Conservation (phyloP, 495 filamentous ascomycete species). For the Acidomyces sp. region DNA sequence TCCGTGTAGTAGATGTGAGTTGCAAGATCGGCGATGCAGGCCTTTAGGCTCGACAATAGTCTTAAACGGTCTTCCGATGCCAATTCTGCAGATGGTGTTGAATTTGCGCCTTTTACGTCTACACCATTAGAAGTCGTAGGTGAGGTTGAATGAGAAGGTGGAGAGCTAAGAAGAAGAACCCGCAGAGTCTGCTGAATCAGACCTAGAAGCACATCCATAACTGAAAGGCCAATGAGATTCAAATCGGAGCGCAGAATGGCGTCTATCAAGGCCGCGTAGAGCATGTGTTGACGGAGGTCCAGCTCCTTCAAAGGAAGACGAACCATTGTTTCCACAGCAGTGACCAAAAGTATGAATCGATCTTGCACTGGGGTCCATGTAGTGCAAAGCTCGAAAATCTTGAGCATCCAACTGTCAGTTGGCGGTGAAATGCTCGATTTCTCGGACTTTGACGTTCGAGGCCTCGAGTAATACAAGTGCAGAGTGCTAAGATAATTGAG, state of each 20-base stretch:
- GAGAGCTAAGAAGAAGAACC: slow-evolving; percentile 51
- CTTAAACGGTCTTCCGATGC: slow-evolving; percentile 37
- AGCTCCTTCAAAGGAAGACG: slow-evolving; percentile 51
- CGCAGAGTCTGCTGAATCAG: slow-evolving; percentile 66
- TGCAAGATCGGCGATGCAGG: slow-evolving; percentile 71
- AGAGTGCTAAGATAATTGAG: slow-evolving; percentile 57
- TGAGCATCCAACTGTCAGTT: slow-evolving; percentile 58
- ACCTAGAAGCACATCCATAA: slow-evolving; percentile 79
- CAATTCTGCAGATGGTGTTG: background rate
- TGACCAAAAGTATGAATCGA: slow-evolving; percentile 73
- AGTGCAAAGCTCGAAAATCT: slow-evolving; percentile 50
- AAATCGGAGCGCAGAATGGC: slow-evolving; percentile 73
- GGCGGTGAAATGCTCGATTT: slow-evolving; percentile 17
- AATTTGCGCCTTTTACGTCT: slow-evolving; percentile 22
- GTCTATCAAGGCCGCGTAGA: slow-evolving; percentile 59
- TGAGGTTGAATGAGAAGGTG: slow-evolving; percentile 2
- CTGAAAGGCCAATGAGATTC: slow-evolving; percentile 84
- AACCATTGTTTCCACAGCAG: slow-evolving; percentile 60
- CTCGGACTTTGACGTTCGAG: slow-evolving; percentile 12
- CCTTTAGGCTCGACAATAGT: slow-evolving; percentile 53
- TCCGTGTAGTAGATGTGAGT: slow-evolving; percentile 92
- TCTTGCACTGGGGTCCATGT: slow-evolving; percentile 69
- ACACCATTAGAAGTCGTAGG: slow-evolving; percentile 7
- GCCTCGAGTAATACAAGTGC: slow-evolving; percentile 3
- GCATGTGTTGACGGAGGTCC: slow-evolving; percentile 53